These are phyloP conservation scores for Pleurotus djamor DNA, from an alignment of 768 basidiomycete species.

Conservation along the genomic window DNA sequence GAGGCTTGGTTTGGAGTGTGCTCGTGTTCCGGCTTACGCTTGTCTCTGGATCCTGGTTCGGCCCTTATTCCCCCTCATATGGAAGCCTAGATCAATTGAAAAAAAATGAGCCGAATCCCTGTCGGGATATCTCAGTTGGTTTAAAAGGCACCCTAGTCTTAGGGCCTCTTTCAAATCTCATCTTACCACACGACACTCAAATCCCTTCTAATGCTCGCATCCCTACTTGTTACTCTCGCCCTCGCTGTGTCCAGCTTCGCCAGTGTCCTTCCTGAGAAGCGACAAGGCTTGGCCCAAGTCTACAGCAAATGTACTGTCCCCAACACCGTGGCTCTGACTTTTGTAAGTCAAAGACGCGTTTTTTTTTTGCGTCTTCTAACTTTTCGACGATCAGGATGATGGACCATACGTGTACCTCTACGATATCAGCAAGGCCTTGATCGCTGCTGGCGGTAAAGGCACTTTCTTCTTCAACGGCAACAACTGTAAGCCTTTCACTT, in stretches of 20 bases:
- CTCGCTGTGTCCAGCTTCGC: conserved; percentile 1
- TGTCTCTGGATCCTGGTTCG: background rate
- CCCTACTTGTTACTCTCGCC: conserved; percentile 1
- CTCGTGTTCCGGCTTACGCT: background rate
- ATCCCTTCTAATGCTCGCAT: background rate
- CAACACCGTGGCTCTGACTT: conserved; percentile 38
- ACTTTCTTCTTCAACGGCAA: conserved; percentile 26
- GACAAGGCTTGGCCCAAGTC: conserved; percentile 23
- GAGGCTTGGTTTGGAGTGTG: background rate
- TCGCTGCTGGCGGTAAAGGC: conserved; percentile 19
- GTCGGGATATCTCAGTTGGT: background rate
- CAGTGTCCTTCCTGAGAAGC: background rate
- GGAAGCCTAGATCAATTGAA: background rate
- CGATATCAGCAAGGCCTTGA: conserved; percentile 24
- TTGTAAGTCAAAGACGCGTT: conserved; percentile 22
- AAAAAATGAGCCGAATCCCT: background rate
- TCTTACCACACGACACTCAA: background rate
- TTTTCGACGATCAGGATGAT: conserved; percentile 29
- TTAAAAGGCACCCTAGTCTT: background rate
- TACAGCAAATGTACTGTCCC: conserved; percentile 30
- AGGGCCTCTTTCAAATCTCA: background rate
- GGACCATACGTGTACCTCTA: conserved; percentile 37
- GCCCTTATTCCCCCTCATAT: background rate
- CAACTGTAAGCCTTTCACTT: conserved; percentile 10
- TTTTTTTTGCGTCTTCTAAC: background rate